These are phyloP conservation scores for Hypomyces rosellus DNA, from an alignment of 2,329 filamentous ascomycete species.

Conservation along the genomic window DNA sequence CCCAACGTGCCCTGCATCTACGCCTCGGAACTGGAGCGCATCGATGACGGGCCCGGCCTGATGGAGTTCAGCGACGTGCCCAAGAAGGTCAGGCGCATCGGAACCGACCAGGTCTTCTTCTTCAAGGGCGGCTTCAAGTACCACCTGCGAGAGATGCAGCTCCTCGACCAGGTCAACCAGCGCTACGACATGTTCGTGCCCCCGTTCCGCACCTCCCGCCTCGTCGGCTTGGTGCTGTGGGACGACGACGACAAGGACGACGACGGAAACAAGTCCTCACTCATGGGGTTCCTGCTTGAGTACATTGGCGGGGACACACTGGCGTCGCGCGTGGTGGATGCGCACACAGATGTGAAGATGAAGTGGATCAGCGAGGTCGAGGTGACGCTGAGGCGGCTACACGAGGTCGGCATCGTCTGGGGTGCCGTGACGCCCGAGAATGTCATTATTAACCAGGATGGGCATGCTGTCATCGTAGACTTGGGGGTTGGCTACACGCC, in stretches of 20 bases:
- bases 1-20: constrained; percentile 5
- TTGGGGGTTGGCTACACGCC: constrained; percentile 11
- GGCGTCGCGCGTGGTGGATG: background rate
- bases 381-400: constrained; percentile 11
- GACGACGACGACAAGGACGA: constrained; percentile 10
- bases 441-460: constrained; percentile 10
- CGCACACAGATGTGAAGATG: constrained; percentile 3
- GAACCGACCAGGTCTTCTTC: constrained; percentile 6
- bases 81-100: constrained; percentile 1
- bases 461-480: constrained; percentile 12
- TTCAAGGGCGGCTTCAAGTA: constrained; percentile 11
- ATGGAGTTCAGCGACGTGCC: constrained; percentile 7
- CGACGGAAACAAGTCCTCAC: background rate
- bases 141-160: constrained; percentile 9
- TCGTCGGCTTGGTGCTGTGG: constrained; percentile 15
- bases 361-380: constrained; percentile 16
- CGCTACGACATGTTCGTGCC: constrained; percentile 7
- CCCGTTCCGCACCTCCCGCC: constrained; percentile 19
- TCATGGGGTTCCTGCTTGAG: constrained; percentile 16
- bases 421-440: constrained; percentile 13
- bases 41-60: background rate
- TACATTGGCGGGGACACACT: constrained; percentile 13
- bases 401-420: constrained; percentile 13
- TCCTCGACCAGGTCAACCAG: constrained; percentile 6
- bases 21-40: constrained; percentile 7